Conservation (phyloP, 176 grass and related monocot species). For the Chloris gayana region DNA sequence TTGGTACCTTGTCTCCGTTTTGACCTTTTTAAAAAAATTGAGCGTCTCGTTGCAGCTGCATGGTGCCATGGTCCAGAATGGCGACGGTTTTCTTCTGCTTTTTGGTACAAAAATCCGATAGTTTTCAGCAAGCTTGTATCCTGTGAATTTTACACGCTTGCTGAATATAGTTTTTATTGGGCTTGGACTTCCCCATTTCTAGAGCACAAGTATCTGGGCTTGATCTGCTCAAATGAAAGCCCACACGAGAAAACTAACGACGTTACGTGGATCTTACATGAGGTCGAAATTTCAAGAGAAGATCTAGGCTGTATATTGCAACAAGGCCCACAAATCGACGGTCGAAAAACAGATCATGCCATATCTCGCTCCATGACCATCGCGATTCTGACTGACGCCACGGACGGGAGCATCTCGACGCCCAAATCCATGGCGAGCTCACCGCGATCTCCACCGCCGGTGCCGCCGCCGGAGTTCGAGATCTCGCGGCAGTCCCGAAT, state of each 20-base stretch:
- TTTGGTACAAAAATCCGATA: neutral
- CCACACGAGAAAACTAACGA: neutral
- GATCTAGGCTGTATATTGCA: neutral
- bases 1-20: neutral
- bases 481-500: constrained; percentile 83
- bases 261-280: neutral
- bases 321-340: constrained; percentile 3
- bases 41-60: too few relatives aligned
- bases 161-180: neutral
- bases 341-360: neutral
- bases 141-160: neutral
- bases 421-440: constrained; percentile 52
- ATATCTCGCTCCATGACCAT: neutral
- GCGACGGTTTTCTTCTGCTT: neutral
- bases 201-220: neutral
- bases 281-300: neutral
- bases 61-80: too few relatives aligned
- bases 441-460: constrained; percentile 42
- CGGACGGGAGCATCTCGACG: neutral
- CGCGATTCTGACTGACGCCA: neutral
- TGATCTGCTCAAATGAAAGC: neutral
- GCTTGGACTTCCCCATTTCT: neutral
- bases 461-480: constrained; percentile 45
- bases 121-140: neutral
- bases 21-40: too few relatives aligned